Evolutionary conservation across 2,329 filamentous ascomycete species (phyloP).

Genomic region (Dothideomycetes sp.): DNA sequence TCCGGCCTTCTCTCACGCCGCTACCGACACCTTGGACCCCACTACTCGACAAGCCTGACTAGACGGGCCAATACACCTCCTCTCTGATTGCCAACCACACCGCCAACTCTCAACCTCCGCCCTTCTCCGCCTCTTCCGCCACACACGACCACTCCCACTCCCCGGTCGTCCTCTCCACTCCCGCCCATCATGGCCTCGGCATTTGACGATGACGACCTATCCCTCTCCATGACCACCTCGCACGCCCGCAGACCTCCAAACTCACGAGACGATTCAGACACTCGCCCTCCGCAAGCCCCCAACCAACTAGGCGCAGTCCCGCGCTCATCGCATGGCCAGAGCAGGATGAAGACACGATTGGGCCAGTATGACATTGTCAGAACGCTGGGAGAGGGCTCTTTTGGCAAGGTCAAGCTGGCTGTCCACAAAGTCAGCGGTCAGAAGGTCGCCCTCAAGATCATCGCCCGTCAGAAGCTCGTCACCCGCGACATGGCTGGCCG

Average conservation of each 20-base stretch:
- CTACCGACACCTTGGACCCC: no score
- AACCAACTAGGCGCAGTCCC: not conserved
- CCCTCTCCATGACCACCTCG: constrained; percentile 23
- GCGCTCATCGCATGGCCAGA: not conserved
- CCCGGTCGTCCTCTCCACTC: not conserved
- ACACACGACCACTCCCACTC: not conserved
- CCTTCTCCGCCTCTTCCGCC: not conserved
- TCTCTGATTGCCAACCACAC: constrained; percentile 1
- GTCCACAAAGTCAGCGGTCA: constrained; percentile 86
- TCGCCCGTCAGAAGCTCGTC: constrained; percentile 88
- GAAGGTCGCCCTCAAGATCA: constrained; percentile 96
- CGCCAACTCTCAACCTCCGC: not conserved
- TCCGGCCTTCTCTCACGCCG: no score
- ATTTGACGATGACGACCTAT: constrained; percentile 29
- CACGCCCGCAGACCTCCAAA: constrained; percentile 9
- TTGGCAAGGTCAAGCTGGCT: constrained; percentile 96
- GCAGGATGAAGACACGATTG: constrained; percentile 50
- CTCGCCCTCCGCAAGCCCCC: constrained; percentile 4
- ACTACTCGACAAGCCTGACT: no score
- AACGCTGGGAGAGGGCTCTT: constrained; percentile 91
- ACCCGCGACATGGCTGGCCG: constrained; percentile 96
- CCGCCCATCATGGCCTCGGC: constrained; percentile 23
- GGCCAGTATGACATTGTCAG: constrained; percentile 84
- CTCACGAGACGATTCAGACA: constrained; percentile 13
- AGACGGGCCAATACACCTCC: no score